Conservation (phyloP, 768 basidiomycete species). For the Mycena filopes region DNA sequence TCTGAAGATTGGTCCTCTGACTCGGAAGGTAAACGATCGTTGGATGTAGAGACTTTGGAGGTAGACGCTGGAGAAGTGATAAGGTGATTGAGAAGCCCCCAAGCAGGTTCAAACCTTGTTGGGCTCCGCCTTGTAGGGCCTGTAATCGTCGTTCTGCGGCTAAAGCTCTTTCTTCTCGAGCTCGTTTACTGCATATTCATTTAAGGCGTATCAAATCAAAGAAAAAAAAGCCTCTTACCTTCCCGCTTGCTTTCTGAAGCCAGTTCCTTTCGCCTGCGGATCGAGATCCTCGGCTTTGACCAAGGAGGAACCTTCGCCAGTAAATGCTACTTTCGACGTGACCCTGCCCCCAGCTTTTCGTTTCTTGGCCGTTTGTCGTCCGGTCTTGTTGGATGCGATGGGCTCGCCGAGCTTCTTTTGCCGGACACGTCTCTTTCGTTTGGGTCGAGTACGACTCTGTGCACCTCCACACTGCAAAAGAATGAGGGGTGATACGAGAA, state of each 20-base stretch:
- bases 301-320: conserved; percentile 64
- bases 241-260: conserved; percentile 76
- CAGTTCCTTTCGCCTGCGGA: conserved; percentile 58
- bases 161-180: conserved; percentile 79
- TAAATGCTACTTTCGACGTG: conserved; percentile 68
- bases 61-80: not conserved
- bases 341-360: conserved; percentile 81
- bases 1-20: conserved; percentile 32
- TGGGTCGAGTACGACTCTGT: conserved; percentile 70
- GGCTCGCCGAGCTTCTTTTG: conserved; percentile 46
- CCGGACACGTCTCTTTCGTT: conserved; percentile 47
- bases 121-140: conserved; percentile 50
- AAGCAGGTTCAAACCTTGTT: conserved; percentile 24
- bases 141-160: conserved; percentile 75
- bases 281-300: conserved; percentile 50
- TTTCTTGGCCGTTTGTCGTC: conserved; percentile 70
- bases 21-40: not conserved
- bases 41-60: conserved; percentile 8
- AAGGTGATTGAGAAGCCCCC: not conserved
- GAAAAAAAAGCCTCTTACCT: conserved; percentile 59
- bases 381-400: conserved; percentile 66
- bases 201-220: conserved; percentile 6
- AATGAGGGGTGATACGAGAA: not conserved
- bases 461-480: conserved; percentile 82
- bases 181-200: conserved; percentile 67